Evolutionary conservation across 2,329 filamentous ascomycete genomes (phyloP).

Genomic region (Aphanocladium album): DNA sequence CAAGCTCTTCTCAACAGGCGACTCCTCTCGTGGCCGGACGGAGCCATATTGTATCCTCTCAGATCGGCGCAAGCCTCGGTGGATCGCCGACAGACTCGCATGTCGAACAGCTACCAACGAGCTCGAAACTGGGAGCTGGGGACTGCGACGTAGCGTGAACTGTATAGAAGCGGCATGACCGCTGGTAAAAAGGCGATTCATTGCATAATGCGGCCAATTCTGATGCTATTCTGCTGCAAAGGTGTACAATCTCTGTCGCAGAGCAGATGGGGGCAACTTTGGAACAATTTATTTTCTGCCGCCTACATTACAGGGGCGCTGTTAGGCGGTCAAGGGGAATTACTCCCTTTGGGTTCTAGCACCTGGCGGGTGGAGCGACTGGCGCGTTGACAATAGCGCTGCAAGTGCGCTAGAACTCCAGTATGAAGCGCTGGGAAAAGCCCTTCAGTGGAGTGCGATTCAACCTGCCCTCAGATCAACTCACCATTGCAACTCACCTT

Average conservation of each 20-base stretch:
- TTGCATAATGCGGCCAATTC: slow-evolving; percentile 14
- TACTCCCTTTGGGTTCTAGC: neutral
- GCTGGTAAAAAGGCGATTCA: slow-evolving; percentile 16
- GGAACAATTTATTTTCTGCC: neutral
- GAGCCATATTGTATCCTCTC: slow-evolving; percentile 28
- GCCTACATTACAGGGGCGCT: neutral
- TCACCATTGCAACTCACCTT: neutral
- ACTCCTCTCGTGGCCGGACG: slow-evolving; percentile 5
- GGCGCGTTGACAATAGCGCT: neutral
- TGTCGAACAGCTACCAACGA: slow-evolving; percentile 19
- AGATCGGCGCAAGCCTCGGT: slow-evolving; percentile 56
- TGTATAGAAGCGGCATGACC: slow-evolving; percentile 6
- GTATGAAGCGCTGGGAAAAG: neutral
- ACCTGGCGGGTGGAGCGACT: neutral
- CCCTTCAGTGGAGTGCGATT: slow-evolving; percentile 4
- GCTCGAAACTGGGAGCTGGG: neutral
- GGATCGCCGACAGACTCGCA: slow-evolving; percentile 59
- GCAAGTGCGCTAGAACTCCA: neutral
- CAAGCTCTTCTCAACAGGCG: neutral
- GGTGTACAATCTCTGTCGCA: neutral
- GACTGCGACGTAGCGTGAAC: neutral
- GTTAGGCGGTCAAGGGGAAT: neutral
- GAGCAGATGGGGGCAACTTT: neutral
- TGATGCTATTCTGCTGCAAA: neutral
- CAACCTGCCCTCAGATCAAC: neutral